phyloP scores from a whole-genome alignment of 257 asterid species.

The Solanum habrochaites region DNA sequence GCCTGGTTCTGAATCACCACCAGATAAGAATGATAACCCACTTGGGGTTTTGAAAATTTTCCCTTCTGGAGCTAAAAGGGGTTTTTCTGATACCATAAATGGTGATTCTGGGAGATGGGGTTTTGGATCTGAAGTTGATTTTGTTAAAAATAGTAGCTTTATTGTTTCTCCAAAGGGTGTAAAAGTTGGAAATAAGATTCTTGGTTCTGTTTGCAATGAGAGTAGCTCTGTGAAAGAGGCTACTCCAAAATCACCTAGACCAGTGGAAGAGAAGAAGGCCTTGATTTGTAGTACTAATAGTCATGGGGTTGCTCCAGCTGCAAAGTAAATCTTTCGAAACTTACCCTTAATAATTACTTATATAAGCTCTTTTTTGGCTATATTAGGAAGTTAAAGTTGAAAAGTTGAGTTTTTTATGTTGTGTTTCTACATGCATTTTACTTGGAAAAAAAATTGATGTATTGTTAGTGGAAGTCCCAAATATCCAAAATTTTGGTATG shows the following conservation, averaged over 20 bases:
- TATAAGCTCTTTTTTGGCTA: background rate
- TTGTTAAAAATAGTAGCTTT: slow-evolving; percentile 17
- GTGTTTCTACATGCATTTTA: background rate
- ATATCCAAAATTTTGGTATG: background rate
- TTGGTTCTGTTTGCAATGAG: slow-evolving; percentile 2
- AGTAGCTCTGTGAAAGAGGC: slow-evolving; percentile 20
- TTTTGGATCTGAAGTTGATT: slow-evolving; percentile 26
- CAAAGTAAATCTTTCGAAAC: slow-evolving; percentile 14
- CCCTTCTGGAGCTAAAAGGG: slow-evolving; percentile 35
- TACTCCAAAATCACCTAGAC: slow-evolving; percentile 11
- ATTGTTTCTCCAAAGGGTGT: slow-evolving; percentile 23
- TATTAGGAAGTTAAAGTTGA: background rate
- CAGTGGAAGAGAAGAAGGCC: slow-evolving; percentile 22
- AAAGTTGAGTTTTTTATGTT: background rate
- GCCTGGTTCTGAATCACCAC: slow-evolving; percentile 30
- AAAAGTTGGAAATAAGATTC: slow-evolving; percentile 15
- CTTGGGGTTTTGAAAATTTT: slow-evolving; percentile 2
- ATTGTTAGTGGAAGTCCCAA: background rate
- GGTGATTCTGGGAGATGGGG: slow-evolving; percentile 29
- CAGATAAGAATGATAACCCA: background rate
- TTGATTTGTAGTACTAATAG: slow-evolving; percentile 5
- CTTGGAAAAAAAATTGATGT: background rate
- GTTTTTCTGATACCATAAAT: slow-evolving; percentile 23
- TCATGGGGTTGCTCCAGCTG: slow-evolving; percentile 23
- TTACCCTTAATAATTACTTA: background rate